Evolutionary conservation across 441 rosid species (phyloP).

Genomic region (Pelargonium australe): DNA sequence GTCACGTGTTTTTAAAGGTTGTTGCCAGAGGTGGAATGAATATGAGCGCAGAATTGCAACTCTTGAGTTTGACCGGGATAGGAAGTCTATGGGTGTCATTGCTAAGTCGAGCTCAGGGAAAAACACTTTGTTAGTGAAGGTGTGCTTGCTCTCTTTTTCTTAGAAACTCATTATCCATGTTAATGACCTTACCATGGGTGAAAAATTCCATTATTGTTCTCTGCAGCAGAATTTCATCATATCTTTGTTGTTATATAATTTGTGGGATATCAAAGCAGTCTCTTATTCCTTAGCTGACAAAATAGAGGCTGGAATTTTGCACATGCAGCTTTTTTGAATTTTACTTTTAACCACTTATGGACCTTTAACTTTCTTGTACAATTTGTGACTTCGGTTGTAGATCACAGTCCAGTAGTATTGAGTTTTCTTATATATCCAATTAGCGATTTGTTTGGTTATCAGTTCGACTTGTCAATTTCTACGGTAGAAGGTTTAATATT

Average conservation of each 20-base stretch:
- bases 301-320: too few relatives aligned
- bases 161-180: background rate
- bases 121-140: conserved; percentile 85
- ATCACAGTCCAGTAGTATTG: background rate
- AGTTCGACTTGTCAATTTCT: too few relatives aligned
- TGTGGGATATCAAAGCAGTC: background rate
- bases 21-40: conserved; percentile 62
- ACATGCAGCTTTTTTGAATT: background rate
- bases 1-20: conserved; percentile 36
- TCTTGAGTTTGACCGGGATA: conserved; percentile 84
- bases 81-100: conserved; percentile 98
- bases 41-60: conserved; percentile 75
- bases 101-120: conserved; percentile 63
- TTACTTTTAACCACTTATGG: background rate
- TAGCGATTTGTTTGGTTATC: background rate
- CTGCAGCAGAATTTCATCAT: background rate
- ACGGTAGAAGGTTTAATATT: too few relatives aligned
- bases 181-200: background rate
- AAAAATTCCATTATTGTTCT: too few relatives aligned
- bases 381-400: background rate
- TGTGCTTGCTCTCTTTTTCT: background rate
- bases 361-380: background rate
- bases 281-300: background rate
- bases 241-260: background rate
- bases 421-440: background rate